These are phyloP conservation scores for Fusarium staphyleae DNA, from an alignment of 2,329 filamentous ascomycete genomes.

Conservation along the genomic window DNA sequence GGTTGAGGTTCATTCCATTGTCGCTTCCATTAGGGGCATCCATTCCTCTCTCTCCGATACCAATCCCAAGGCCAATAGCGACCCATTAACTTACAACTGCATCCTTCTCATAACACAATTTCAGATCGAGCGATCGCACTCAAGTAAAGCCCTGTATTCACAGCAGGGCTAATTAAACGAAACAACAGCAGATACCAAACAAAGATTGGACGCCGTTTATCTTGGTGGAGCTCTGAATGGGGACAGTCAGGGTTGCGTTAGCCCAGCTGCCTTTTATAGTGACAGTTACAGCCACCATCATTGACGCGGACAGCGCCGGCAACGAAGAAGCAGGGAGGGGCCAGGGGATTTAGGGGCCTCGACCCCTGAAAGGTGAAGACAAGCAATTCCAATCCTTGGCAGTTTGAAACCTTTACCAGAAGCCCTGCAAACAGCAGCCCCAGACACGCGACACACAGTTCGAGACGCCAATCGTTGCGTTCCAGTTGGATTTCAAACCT, in stretches of 20 bases:
- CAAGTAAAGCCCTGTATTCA: conserved; percentile 17
- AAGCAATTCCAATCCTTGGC: conserved; percentile 37
- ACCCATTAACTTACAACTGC: not conserved
- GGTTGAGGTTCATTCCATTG: not conserved
- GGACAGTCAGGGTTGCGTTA: conserved; percentile 26
- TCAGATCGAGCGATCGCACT: conserved; percentile 29
- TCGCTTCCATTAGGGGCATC: conserved; percentile 3
- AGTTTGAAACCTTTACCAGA: conserved; percentile 29
- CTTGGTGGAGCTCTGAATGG: conserved; percentile 11
- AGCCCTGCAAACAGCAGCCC: conserved; percentile 13
- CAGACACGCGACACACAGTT: conserved; percentile 25
- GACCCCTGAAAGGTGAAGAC: conserved; percentile 33
- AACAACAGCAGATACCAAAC: conserved; percentile 22
- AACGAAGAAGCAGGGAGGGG: conserved; percentile 26
- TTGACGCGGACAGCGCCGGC: conserved; percentile 29
- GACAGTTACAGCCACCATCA: conserved; percentile 31
- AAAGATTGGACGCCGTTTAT: conserved; percentile 25
- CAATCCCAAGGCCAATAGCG: not conserved
- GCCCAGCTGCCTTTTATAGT: conserved; percentile 37
- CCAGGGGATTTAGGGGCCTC: conserved; percentile 20
- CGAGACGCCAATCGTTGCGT: conserved; percentile 25
- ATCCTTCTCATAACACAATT: not conserved
- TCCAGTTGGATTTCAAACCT: conserved; percentile 25
- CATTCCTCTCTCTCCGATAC: not conserved
- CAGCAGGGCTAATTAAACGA: conserved; percentile 32